Evolutionary conservation across 495 filamentous ascomycete species (phyloP), one percentile per base, ranked within the genome.

Genomic region (Lophiotrema nucula): DNA sequence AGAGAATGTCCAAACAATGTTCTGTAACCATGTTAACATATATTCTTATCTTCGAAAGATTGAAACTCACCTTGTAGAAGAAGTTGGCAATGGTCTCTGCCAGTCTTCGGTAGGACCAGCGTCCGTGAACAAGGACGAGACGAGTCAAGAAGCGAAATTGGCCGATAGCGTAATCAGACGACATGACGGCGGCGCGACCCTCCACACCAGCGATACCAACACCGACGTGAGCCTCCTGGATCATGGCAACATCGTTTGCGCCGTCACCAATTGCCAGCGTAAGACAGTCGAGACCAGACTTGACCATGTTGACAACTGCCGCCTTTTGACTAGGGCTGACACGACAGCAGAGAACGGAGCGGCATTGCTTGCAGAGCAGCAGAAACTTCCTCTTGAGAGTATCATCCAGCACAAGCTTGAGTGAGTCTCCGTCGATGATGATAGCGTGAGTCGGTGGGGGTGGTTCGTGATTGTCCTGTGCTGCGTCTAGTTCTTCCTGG

Each of bases 191-290:
- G 71, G 96, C 91, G 69, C 95, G 81, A 51, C 95, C 95, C 80
- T 99, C 95, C 60, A 91, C 90, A 73, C 95, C 95, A 58, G 95
- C 92, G 72, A 99, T 97, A 71, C 95, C 95, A 51, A 99, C 92
- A 71, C 95, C 95, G 18, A 97, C 90, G 73, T 99, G 91, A 3
- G 95, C 95, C 73, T 97, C 92, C 73, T 99, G 95, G 69, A 99
- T 99, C 95, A 99, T 99, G 33, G 95, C 95, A 58, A 97, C 95
- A 73, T 99, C 95, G 73, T 97, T 99, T 56, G 95, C 95, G 69
- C 93, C 95, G 73, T 99, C 95, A 56, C 95, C 95, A 48, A 99
- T 88, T 0, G 92, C 91, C 39, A 99, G 81, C 5, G 93, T 96
- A 86, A 99, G 95, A 71, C 97, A 92, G 71, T 97, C 89, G 33